These are phyloP conservation scores for Oryza australiensis DNA, from an alignment of 176 grass and related monocot species.

Conservation along the genomic window DNA sequence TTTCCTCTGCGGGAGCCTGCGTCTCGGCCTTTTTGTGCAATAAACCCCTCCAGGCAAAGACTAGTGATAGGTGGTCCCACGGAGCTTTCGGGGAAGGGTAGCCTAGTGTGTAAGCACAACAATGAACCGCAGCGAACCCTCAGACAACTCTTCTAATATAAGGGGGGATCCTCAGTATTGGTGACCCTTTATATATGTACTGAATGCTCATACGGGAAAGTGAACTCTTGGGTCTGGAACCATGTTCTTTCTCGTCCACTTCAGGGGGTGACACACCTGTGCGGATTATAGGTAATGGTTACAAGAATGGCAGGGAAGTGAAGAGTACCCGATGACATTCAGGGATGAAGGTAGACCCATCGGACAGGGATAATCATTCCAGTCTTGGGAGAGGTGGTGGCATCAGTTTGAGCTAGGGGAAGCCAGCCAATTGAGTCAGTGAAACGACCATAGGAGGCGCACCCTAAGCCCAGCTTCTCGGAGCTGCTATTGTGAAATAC, in stretches of 20 bases:
- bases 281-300: background rate
- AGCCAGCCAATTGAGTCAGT: background rate
- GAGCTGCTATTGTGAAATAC: background rate
- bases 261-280: background rate
- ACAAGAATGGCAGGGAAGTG: background rate
- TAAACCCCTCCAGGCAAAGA: no score
- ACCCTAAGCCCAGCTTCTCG: slow-evolving; percentile 4
- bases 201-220: no score
- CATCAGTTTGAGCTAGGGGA: background rate
- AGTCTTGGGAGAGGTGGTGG: background rate
- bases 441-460: background rate
- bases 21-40: no score
- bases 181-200: no score
- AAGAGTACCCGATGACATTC: background rate
- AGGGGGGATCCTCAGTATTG: no score
- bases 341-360: background rate
- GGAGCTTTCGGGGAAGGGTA: background rate
- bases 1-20: no score
- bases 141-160: slow-evolving; percentile 3
- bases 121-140: slow-evolving; percentile 25
- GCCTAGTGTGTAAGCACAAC: slow-evolving; percentile 2
- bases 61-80: no score
- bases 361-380: no score
- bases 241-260: background rate
- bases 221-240: no score